Evolutionary conservation across 2,329 filamentous ascomycete species (phyloP), one percentile per base, ranked within the genome.

Genomic region (Pseudocercospora pini-densiflorae): DNA sequence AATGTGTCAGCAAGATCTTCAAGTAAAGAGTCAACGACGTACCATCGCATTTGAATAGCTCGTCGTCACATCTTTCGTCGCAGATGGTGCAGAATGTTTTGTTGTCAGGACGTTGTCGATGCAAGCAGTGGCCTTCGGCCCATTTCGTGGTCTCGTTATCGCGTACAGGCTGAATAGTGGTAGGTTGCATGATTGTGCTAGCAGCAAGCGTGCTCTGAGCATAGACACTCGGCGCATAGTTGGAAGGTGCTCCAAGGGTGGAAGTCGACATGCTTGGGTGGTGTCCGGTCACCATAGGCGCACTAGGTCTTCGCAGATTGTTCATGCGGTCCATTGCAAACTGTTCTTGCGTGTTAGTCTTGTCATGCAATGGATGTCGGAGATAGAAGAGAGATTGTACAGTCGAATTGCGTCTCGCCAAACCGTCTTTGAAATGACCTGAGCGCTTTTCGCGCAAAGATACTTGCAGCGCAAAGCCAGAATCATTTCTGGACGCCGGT

Each of bases 361-460:
- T 70, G 61, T 75, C 71, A 47, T 66, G 66, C 49, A 74, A 65
- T 9, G 69, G 72, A 68, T 72, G 69, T 47, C 68, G 69, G 63
- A 68, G 65, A 57, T 73, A 71, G 67, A 75, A 71, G 70, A 75
- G 71, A 65, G 72, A 72, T 73, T 75, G 73, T 77, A 83, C 81
- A 70, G 94, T 97, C n/a, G 94, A 97, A 81, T 94, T 97, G 71
- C 94, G 88, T 66, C 94, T 88, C n/a, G 91, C 91, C 70, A 84
- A 51, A 43, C 62, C 68, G 53, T 68, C 92, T 12, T 58, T 58
- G 72, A 98, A 97, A 77, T 97, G 93, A 1, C 92, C 94, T 2
- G 95, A 98, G 60, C 94, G 88, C 82, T 98, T 99, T 80, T 98
- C 95, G 33, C 93, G 89, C 64, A 99, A 83, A 4, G 92, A 97